Evolutionary conservation across 495 filamentous ascomycete species (phyloP).

Genomic region (Aspergillus kassunensis): DNA sequence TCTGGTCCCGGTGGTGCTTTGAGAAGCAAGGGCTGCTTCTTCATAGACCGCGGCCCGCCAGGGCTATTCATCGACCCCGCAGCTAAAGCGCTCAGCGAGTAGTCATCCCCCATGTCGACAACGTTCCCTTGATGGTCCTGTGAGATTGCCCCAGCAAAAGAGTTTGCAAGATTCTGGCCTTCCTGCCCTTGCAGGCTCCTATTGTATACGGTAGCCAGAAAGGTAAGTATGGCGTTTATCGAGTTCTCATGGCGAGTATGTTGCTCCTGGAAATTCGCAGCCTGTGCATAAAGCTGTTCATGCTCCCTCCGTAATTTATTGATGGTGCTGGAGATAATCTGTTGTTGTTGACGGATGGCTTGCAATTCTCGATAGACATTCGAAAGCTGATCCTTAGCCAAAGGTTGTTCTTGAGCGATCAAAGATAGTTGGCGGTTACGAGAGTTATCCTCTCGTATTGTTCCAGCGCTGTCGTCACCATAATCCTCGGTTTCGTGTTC

Average conservation of each 20-base stretch:
- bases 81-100: constrained; percentile 33
- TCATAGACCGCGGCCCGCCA: constrained; percentile 37
- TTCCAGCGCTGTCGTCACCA: constrained; percentile 39
- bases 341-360: constrained; percentile 77
- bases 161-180: constrained; percentile 63
- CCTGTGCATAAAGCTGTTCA: constrained; percentile 83
- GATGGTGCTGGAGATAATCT: constrained; percentile 75
- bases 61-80: constrained; percentile 32
- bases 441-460: constrained; percentile 33
- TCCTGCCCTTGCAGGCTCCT: constrained; percentile 64
- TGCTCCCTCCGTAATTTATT: constrained; percentile 76
- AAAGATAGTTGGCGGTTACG: constrained; percentile 41
- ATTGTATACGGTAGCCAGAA: constrained; percentile 94
- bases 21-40: constrained; percentile 48
- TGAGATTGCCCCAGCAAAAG: constrained; percentile 67
- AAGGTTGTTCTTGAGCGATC: constrained; percentile 35
- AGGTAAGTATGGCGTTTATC: constrained; percentile 96
- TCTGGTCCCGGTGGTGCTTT: constrained; percentile 43
- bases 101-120: constrained; percentile 69
- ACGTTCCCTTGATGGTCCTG: constrained; percentile 56
- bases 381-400: constrained; percentile 75
- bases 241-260: constrained; percentile 96
- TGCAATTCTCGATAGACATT: constrained; percentile 75
- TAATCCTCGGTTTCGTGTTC: constrained; percentile 73
- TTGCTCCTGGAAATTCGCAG: constrained; percentile 80